Percentiles rank a stretch among this genome's conserved stretches.
These are phyloP conservation scores for Sapria himalayana DNA, from an alignment of 345 rosid genomes.

Conservation along the genomic window DNA sequence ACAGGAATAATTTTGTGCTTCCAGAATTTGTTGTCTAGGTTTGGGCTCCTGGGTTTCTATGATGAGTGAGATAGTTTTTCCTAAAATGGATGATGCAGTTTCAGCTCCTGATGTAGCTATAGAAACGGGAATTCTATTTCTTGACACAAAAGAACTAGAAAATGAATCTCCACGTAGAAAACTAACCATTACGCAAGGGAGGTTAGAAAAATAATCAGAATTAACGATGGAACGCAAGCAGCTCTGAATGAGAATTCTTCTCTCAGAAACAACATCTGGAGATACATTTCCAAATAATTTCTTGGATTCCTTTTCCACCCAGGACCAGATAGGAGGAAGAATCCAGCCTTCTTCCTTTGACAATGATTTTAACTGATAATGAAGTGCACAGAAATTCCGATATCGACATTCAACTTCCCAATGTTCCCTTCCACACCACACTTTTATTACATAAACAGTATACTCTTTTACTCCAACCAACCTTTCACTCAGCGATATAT, in stretches of 20 bases:
- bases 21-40: conserved; percentile 55
- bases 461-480: conserved; percentile 90
- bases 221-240: conserved; percentile 50
- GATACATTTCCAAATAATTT: conserved; percentile 73
- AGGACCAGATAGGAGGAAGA: conserved; percentile 75
- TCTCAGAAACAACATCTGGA: conserved; percentile 61
- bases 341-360: conserved; percentile 60
- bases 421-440: conserved; percentile 53
- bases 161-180: conserved; percentile 56
- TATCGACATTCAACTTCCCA: conserved; percentile 95
- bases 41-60: conserved; percentile 52
- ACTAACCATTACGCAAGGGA: conserved; percentile 46
- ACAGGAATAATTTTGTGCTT: conserved; percentile 72
- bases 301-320: conserved; percentile 61
- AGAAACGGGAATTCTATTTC: conserved; percentile 15
- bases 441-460: conserved; percentile 58
- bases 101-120: conserved; percentile 13
- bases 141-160: conserved; percentile 27
- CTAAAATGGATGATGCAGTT: conserved; percentile 31
- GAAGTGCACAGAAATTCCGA: conserved; percentile 72
- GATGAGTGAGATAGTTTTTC: conserved; percentile 70
- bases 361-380: conserved; percentile 55
- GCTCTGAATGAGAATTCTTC: conserved; percentile 75
- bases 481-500: conserved; percentile 81
- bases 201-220: conserved; percentile 30